These are phyloP conservation scores for Parietaria judaica DNA, from an alignment of 306 rosid species.

Conservation along the genomic window DNA sequence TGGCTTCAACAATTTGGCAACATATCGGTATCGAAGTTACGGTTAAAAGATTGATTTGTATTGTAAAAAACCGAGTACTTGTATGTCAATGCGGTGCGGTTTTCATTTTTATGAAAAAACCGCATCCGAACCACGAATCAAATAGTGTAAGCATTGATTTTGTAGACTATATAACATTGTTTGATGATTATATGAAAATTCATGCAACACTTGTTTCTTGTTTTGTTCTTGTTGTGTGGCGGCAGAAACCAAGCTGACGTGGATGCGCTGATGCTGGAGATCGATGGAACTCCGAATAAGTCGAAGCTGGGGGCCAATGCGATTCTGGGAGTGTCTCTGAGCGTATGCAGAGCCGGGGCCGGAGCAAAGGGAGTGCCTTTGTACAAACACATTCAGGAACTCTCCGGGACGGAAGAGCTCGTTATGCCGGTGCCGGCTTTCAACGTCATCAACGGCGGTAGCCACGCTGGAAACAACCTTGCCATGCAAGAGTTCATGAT, in stretches of 20 bases:
- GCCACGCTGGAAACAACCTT: slow-evolving; percentile 94
- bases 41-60: too few species aligned
- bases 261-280: slow-evolving; percentile 87
- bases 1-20: too few species aligned
- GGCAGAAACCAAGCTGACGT: slow-evolving; percentile 80
- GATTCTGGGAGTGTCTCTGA: slow-evolving; percentile 84
- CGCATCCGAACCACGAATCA: too few species aligned
- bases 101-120: too few species aligned
- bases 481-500: slow-evolving; percentile 99
- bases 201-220: too few species aligned
- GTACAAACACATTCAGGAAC: slow-evolving; percentile 82
- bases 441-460: slow-evolving; percentile 93
- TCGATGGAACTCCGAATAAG: slow-evolving; percentile 95
- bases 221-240: slow-evolving; percentile 10
- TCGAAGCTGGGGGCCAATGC: slow-evolving; percentile 97
- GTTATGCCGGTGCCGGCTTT: slow-evolving; percentile 99
- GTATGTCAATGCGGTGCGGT: too few species aligned
- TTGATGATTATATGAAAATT: too few species aligned
- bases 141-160: too few species aligned
- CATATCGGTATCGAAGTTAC: too few species aligned
- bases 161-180: too few species aligned
- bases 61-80: too few species aligned
- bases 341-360: slow-evolving; percentile 95
- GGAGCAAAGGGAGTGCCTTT: slow-evolving; percentile 89
- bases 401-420: slow-evolving; percentile 84